Evolutionary conservation across 106 monocot genomes (phyloP).

Genomic region (Dioscorea zingiberensis): DNA sequence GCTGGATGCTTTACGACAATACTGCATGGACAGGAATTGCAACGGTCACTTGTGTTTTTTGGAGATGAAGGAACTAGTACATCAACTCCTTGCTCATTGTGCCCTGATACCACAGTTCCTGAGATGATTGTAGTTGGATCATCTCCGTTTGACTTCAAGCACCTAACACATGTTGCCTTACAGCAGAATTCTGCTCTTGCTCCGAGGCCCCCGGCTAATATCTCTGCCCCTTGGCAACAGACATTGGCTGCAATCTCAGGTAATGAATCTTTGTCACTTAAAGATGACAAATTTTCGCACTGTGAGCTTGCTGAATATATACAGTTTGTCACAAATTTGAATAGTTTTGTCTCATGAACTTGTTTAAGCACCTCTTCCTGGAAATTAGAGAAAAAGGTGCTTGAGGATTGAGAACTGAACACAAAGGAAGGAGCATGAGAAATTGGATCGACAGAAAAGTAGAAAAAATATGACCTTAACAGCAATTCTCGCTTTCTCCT

Average conservation of each 20-base stretch:
- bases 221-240: slow-evolving; percentile 72
- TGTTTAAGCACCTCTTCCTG: slow-evolving; percentile 75
- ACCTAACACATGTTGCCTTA: slow-evolving; percentile 49
- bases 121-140: slow-evolving; percentile 42
- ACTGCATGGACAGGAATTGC: slow-evolving; percentile 19
- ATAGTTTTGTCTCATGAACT: slow-evolving; percentile 69
- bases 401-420: not conserved
- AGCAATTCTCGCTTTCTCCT: slow-evolving; percentile 79
- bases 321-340: slow-evolving; percentile 46
- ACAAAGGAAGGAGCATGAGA: not conserved
- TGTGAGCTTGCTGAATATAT: slow-evolving; percentile 25
- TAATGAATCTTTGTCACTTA: slow-evolving; percentile 29
- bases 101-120: slow-evolving; percentile 54
- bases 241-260: slow-evolving; percentile 60
- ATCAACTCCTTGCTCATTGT: slow-evolving; percentile 69
- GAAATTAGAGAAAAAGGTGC: slow-evolving; percentile 8
- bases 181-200: slow-evolving; percentile 39
- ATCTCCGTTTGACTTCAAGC: slow-evolving; percentile 36
- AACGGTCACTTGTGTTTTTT: slow-evolving; percentile 11
- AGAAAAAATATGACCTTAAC: slow-evolving; percentile 69
- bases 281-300: slow-evolving; percentile 22
- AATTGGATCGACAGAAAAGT: slow-evolving; percentile 2
- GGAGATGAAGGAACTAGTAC: slow-evolving; percentile 60
- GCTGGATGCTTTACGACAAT: slow-evolving; percentile 41
- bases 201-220: slow-evolving; percentile 35